phyloP scores from a whole-genome alignment of 2,329 filamentous ascomycete species.

The Aureobasidium leucospermi region DNA sequence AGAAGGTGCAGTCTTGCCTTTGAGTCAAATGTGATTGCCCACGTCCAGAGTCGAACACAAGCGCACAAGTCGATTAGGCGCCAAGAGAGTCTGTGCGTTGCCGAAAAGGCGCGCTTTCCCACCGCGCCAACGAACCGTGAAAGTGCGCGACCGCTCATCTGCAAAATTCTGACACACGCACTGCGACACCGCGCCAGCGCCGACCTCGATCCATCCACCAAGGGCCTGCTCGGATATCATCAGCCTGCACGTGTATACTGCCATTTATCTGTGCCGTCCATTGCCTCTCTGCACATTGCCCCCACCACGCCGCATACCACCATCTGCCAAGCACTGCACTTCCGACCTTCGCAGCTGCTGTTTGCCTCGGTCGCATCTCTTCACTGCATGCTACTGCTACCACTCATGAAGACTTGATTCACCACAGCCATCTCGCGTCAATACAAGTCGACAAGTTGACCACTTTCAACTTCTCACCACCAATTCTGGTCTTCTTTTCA shows the following conservation, averaged over 20 bases:
- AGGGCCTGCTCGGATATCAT: not conserved
- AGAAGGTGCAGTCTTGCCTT: no score
- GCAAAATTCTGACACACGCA: conserved; percentile 11
- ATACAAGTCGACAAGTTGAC: not conserved
- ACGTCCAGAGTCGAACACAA: conserved; percentile 10
- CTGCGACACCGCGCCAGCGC: not conserved
- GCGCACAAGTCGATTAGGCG: not conserved
- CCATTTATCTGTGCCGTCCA: not conserved
- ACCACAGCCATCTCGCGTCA: not conserved
- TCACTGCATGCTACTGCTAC: not conserved
- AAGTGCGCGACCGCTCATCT: not conserved
- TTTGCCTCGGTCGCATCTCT: not conserved
- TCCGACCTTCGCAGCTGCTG: not conserved
- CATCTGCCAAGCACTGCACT: not conserved
- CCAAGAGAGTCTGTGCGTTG: not conserved
- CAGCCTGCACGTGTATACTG: not conserved
- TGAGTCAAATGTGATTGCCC: conserved; percentile 10
- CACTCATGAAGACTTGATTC: not conserved
- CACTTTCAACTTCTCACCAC: not conserved
- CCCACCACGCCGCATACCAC: not conserved
- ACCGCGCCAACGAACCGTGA: conserved; percentile 8
- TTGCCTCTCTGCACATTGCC: not conserved
- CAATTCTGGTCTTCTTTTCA: not conserved
- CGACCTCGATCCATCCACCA: not conserved
- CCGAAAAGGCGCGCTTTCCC: not conserved